These are phyloP conservation scores for Leishmania mexicana DNA, from an alignment of 208 protist species.

Conservation along the genomic window DNA sequence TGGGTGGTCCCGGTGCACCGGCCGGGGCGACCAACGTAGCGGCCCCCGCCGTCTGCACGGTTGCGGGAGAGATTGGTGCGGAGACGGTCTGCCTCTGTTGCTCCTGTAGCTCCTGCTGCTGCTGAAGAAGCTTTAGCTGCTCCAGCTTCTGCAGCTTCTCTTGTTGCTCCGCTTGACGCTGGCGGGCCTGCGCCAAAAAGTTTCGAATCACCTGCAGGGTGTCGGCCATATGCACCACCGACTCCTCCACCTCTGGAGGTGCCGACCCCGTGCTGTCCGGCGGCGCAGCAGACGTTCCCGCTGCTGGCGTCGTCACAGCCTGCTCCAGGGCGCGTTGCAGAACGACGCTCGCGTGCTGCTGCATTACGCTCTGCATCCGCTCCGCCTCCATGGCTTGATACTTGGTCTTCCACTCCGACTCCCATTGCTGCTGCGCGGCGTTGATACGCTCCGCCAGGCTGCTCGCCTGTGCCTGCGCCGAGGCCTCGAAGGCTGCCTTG, in stretches of 20 bases:
- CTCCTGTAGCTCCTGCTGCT: constrained; percentile 15
- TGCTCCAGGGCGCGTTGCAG: constrained; percentile 59
- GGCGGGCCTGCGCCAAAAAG: constrained; percentile 33
- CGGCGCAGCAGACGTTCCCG: constrained; percentile 4
- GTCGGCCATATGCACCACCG: constrained; percentile 15
- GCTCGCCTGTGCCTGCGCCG: constrained; percentile 46
- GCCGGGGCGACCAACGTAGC: neutral
- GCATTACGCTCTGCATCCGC: constrained; percentile 42
- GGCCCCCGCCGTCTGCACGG: neutral
- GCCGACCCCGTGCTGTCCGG: neutral
- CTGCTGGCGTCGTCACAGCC: constrained; percentile 17
- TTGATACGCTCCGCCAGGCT: constrained; percentile 58
- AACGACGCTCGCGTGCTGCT: constrained; percentile 43
- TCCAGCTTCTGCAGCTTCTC: constrained; percentile 12
- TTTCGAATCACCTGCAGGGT: constrained; percentile 32
- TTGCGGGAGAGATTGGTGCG: neutral
- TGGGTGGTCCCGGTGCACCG: neutral
- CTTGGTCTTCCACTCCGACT: constrained; percentile 63
- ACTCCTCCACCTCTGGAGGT: constrained; percentile 19
- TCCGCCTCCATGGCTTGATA: constrained; percentile 43
- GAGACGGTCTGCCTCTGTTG: constrained; percentile 10
- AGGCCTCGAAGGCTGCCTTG: constrained; percentile 54
- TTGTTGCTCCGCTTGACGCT: constrained; percentile 27
- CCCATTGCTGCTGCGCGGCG: constrained; percentile 58
- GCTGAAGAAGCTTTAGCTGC: constrained; percentile 9